Evolutionary conservation across 208 protist species (phyloP), one percentile per base, ranked within the genome.

Genomic region (Vickermania ingenoplastis): DNA sequence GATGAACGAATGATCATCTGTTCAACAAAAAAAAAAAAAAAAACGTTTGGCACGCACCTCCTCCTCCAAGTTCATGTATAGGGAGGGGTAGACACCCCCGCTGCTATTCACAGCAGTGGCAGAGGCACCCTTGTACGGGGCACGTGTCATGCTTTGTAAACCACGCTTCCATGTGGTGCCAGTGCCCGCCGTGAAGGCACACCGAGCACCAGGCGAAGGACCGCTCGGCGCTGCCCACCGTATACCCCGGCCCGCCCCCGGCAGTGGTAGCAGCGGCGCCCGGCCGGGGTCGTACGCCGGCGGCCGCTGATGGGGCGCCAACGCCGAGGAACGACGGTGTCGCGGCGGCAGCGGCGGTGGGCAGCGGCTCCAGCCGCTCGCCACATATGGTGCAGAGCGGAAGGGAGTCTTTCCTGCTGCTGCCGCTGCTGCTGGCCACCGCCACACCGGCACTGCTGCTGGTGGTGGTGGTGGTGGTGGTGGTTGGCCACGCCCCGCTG

Each of bases 111-210:
- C 63, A 78, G 55, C 89, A 96, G 36, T 67, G 67, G 49, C 89
- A 96, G 0, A 61, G 65, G 48, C 89, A 96, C 36, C 81, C 81
- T 65, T 92, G 85, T 4, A 92, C 86, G 5, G 89, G 73, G 66
- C 89, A 96, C 53, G 81, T 79, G 0, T 57, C 59, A 63, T 96
- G 86, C 65, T 91, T 91, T 17, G 63, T 57, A 62, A 94, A 92
- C 89, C 89, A 96, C 57, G 87, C 82, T 1, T 71, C 68, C 41
- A 93, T 28, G 65, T 96, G 86, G 29, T 64, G 68, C 67, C 61
- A 86, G 61, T 96, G 89, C 1, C 89, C 89, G 1, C 89, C 89
- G 49, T 96, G 89, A 24, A 92, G 71, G 63, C 89, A 96, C 31
- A 83, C 73, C 11, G 81, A 83, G 68, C 89, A 96, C 89, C 89